A percentile compares a stretch with the other conserved stretches of the same genome.
phyloP scores from a whole-genome alignment of 176 grass and related monocot genomes.

The Carex myosuroides region DNA sequence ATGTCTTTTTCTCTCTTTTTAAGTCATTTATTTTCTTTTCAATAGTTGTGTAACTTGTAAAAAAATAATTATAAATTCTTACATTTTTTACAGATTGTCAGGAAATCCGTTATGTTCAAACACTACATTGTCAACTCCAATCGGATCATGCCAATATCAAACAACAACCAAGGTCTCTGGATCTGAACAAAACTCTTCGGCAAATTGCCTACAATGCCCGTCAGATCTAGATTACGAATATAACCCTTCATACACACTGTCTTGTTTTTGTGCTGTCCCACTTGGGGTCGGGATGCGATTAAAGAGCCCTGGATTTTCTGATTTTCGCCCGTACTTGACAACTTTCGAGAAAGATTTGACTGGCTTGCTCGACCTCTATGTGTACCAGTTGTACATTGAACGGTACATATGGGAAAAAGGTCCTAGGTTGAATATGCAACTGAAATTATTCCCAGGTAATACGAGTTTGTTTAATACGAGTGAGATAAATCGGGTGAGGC shows the following conservation, averaged over 20 bases:
- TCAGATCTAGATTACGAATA: conserved; percentile 46
- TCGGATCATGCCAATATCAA: conserved; percentile 38
- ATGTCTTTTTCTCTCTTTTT: conserved; percentile 33
- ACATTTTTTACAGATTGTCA: conserved; percentile 51
- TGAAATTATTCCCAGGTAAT: conserved; percentile 80
- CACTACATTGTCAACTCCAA: conserved; percentile 33
- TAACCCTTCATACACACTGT: conserved; percentile 52
- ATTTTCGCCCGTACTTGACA: conserved; percentile 57
- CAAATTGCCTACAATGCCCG: conserved; percentile 36
- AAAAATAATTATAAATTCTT: not conserved
- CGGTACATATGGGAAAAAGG: conserved; percentile 57
- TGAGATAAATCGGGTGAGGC: conserved; percentile 44
- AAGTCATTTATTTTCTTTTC: not conserved
- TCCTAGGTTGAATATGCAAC: conserved; percentile 62
- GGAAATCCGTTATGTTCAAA: conserved; percentile 65
- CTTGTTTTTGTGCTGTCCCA: conserved; percentile 60
- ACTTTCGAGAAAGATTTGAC: conserved; percentile 49
- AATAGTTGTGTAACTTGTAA: not conserved
- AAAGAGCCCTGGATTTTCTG: conserved; percentile 80
- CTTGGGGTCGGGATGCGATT: conserved; percentile 69
- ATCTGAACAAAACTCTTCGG: conserved; percentile 24
- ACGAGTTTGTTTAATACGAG: conserved; percentile 42
- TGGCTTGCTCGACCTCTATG: conserved; percentile 29
- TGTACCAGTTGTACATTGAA: conserved; percentile 63
- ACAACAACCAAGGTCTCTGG: conserved; percentile 24